A percentile compares a stretch with the other conserved stretches of the same genome.
Conservation (phyloP, 129 eudicot species). For the Daucus carota region DNA sequence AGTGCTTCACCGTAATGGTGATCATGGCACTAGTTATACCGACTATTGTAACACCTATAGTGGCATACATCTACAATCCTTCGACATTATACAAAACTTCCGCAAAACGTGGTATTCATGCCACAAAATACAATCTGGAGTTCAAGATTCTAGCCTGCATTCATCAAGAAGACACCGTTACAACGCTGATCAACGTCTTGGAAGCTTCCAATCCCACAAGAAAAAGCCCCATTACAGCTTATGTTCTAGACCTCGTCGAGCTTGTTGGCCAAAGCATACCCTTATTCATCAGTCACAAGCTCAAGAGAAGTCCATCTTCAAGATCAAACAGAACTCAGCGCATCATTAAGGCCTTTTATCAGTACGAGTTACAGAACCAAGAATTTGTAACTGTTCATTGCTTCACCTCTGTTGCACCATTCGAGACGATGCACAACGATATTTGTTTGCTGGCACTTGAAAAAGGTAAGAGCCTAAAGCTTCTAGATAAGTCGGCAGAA, state of each 20-base stretch:
- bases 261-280: slow-evolving; percentile 25
- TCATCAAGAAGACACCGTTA: slow-evolving; percentile 19
- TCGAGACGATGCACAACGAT: slow-evolving; percentile 18
- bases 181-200: slow-evolving; percentile 12
- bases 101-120: slow-evolving; percentile 11
- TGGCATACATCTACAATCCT: slow-evolving; percentile 14
- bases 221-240: slow-evolving; percentile 17
- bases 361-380: slow-evolving; percentile 15
- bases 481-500: background rate
- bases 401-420: slow-evolving; percentile 21
- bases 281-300: slow-evolving; percentile 17
- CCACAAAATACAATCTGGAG: background rate
- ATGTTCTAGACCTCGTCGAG: slow-evolving; percentile 22
- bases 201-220: slow-evolving; percentile 22
- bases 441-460: slow-evolving; percentile 20
- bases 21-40: background rate
- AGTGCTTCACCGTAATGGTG: slow-evolving; percentile 15
- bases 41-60: slow-evolving; percentile 8
- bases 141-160: slow-evolving; percentile 17
- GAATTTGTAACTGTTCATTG: slow-evolving; percentile 10
- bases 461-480: background rate
- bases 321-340: slow-evolving; percentile 15
- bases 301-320: slow-evolving; percentile 10
- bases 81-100: background rate
- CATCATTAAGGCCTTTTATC: slow-evolving; percentile 19